Conservation (phyloP, 1,284 basidiomycete species). For the Ceratobasidium theobromae region DNA sequence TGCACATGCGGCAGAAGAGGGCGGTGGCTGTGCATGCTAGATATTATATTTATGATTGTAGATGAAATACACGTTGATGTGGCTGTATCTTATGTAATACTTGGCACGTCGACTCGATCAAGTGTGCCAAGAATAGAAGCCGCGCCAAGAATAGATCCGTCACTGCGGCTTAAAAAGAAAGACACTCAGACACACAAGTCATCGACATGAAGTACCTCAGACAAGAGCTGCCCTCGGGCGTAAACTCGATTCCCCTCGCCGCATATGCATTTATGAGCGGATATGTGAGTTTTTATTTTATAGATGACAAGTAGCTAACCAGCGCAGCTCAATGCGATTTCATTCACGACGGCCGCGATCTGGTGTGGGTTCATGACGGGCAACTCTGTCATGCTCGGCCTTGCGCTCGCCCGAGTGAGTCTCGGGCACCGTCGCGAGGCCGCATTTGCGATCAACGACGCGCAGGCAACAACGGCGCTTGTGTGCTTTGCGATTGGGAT, state of each 20-base stretch:
- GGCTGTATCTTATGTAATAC: neutral
- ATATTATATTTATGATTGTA: neutral
- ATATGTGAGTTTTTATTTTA: constrained; percentile 8
- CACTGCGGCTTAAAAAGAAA: too few relatives aligned
- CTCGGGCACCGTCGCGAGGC: constrained; percentile 18
- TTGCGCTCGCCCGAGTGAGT: constrained; percentile 4
- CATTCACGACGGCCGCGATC: constrained; percentile 3
- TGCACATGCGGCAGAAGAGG: neutral
- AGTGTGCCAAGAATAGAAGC: too few relatives aligned
- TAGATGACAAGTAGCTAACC: neutral
- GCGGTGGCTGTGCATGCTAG: constrained; percentile 13
- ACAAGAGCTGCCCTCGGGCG: constrained; percentile 22
- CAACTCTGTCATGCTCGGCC: constrained; percentile 21
- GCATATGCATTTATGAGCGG: constrained; percentile 27
- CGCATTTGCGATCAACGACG: constrained; percentile 9
- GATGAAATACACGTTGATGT: neutral
- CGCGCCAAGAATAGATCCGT: too few relatives aligned
- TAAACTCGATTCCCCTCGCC: constrained; percentile 9
- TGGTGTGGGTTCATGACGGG: constrained; percentile 31
- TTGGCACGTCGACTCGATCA: too few relatives aligned
- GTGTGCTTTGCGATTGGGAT: constrained; percentile 17
- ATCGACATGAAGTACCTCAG: neutral
- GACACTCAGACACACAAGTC: neutral
- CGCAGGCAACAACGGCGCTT: constrained; percentile 7
- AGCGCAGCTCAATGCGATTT: constrained; percentile 7